phyloP scores from a whole-genome alignment of 164 flowering plant genomes.

The Vitis riparia region DNA sequence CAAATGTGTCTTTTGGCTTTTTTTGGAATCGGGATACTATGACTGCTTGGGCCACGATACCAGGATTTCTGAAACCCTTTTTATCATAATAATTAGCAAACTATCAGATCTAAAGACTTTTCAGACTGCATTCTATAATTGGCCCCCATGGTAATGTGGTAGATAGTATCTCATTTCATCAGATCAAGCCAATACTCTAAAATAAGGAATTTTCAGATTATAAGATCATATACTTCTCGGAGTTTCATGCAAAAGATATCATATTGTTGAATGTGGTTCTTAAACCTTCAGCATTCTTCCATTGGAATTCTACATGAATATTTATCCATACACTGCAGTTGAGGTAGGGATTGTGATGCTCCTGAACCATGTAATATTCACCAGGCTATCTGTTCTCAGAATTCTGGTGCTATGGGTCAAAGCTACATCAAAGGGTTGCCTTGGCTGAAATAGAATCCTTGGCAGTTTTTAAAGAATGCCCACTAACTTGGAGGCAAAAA shows the following conservation, averaged over 20 bases:
- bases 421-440: too few species aligned
- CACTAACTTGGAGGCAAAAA: too few species aligned
- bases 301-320: neutral
- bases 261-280: neutral
- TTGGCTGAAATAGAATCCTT: too few species aligned
- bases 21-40: neutral
- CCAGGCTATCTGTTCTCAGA: too few species aligned
- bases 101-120: neutral
- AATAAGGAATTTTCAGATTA: too few species aligned
- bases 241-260: neutral
- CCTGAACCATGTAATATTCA: too few species aligned
- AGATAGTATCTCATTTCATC: neutral
- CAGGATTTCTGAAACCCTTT: neutral
- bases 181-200: neutral
- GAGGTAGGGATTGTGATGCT: too few species aligned
- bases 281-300: neutral
- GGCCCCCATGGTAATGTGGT: neutral
- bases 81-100: too few species aligned
- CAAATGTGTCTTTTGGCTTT: neutral
- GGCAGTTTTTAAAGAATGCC: too few species aligned
- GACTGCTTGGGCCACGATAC: neutral
- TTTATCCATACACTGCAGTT: neutral
- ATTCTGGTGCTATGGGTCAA: too few species aligned
- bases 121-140: neutral
- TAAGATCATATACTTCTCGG: neutral